Evolutionary conservation across 2,329 filamentous ascomycete genomes (phyloP).

Genomic region (Colletotrichum sp.): DNA sequence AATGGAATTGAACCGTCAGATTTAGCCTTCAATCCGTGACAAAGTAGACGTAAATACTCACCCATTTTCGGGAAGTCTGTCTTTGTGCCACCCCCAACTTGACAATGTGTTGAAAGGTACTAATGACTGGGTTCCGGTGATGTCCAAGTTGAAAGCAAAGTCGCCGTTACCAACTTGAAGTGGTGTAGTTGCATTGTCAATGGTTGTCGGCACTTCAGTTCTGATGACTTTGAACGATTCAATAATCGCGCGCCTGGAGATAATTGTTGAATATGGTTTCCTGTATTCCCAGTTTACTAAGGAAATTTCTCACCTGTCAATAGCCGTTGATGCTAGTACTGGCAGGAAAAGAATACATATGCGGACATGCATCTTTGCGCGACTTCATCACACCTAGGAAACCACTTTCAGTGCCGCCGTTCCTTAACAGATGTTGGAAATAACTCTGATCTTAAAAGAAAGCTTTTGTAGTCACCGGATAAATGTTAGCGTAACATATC

Average conservation of each 20-base stretch:
- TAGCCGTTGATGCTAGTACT: neutral
- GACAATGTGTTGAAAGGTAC: constrained; percentile 50
- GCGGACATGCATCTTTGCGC: neutral
- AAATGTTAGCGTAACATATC: neutral
- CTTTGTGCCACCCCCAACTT: constrained; percentile 55
- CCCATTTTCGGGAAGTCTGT: constrained; percentile 42
- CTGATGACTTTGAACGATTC: neutral
- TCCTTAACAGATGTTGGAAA: neutral
- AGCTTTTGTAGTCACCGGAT: neutral
- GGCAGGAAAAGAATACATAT: neutral
- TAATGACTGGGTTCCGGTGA: constrained; percentile 49
- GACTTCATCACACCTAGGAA: neutral
- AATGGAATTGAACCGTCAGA: neutral
- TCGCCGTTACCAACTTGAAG: constrained; percentile 56
- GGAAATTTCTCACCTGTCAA: neutral
- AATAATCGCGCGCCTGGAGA: neutral
- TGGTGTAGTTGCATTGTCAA: neutral
- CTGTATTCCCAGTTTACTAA: neutral
- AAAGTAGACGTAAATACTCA: neutral
- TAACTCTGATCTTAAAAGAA: neutral
- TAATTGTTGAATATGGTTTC: neutral
- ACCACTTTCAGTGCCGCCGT: neutral
- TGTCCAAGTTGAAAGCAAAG: constrained; percentile 51
- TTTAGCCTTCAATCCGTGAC: neutral
- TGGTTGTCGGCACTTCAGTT: neutral